Conservation (phyloP, 768 basidiomycete genomes). For the Dacryopinax spathularia region DNA sequence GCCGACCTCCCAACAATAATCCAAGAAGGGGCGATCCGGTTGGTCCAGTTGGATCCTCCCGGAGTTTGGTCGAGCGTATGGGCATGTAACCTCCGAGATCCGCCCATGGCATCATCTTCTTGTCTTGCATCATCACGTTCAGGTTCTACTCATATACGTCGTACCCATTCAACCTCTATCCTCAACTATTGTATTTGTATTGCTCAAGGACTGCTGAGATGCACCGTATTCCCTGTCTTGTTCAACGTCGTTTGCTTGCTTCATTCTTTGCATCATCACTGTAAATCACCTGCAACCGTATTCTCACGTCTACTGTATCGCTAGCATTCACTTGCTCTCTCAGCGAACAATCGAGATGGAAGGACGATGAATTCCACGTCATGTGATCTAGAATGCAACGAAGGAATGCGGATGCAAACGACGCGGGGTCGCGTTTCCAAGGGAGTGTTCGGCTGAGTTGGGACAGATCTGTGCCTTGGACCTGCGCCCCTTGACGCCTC, state of each 20-base stretch:
- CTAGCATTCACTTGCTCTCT: neutral
- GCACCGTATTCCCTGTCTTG: neutral
- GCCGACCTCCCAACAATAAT: neutral
- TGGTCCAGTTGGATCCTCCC: neutral
- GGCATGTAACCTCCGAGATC: neutral
- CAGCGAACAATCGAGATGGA: neutral
- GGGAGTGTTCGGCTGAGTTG: neutral
- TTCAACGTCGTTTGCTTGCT: too few relatives aligned
- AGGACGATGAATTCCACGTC: neutral
- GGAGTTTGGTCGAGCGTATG: neutral
- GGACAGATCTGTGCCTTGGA: neutral
- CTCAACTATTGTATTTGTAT: neutral
- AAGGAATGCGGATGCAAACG: neutral
- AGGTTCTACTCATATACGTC: neutral
- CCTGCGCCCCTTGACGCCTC: too few relatives aligned
- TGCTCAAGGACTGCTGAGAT: neutral
- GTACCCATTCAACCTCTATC: neutral
- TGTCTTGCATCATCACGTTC: too few relatives aligned
- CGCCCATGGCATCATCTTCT: too few relatives aligned
- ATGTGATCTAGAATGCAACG: constrained; percentile 1
- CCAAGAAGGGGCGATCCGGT: neutral
- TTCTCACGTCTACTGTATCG: neutral
- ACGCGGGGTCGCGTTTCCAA: constrained; percentile 3
- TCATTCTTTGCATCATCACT: too few relatives aligned
- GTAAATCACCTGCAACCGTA: too few relatives aligned